Percentiles rank a stretch among this genome's conserved stretches.
These are phyloP conservation scores for Moniliophthora roreri DNA, from an alignment of 1,284 basidiomycete genomes.

Conservation along the genomic window DNA sequence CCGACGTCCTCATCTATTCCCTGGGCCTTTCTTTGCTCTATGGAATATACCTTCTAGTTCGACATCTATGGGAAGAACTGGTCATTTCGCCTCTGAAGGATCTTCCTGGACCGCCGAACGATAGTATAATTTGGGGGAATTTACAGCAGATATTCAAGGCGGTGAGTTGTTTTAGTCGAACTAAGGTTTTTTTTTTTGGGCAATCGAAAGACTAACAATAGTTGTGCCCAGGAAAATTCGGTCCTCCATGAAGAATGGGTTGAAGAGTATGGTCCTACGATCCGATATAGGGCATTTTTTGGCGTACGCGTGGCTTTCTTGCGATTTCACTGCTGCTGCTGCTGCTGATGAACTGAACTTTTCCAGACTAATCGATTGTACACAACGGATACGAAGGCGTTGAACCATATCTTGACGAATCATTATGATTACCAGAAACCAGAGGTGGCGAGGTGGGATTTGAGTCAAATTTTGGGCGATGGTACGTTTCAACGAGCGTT, in stretches of 20 bases:
- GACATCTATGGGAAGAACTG: conserved; percentile 25
- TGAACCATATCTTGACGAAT: conserved; percentile 50
- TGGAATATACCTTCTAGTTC: conserved; percentile 25
- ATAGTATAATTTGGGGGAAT: conserved; percentile 55
- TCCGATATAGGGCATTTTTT: conserved; percentile 47
- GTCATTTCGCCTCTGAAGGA: conserved; percentile 41
- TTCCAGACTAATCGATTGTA: conserved; percentile 39
- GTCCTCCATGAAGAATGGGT: conserved; percentile 54
- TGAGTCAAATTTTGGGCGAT: conserved; percentile 41
- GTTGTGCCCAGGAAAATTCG: conserved; percentile 39
- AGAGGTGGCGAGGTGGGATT: conserved; percentile 29
- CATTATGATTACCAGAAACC: conserved; percentile 48
- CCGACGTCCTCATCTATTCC: no score
- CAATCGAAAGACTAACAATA: background rate
- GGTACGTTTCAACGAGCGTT: conserved; percentile 29
- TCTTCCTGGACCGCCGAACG: conserved; percentile 50
- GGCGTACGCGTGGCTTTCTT: conserved; percentile 35
- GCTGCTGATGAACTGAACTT: background rate
- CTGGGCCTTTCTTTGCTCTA: no score
- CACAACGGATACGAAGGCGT: conserved; percentile 48
- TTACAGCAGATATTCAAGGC: conserved; percentile 40
- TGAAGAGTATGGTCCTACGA: conserved; percentile 49
- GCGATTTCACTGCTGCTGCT: background rate
- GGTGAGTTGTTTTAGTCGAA: conserved; percentile 27
- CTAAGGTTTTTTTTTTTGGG: background rate